Percentiles rank a stretch among this genome's conserved stretches.
These are phyloP conservation scores for Scalesia atractyloides DNA, from an alignment of 129 eudicot species.

Conservation along the genomic window DNA sequence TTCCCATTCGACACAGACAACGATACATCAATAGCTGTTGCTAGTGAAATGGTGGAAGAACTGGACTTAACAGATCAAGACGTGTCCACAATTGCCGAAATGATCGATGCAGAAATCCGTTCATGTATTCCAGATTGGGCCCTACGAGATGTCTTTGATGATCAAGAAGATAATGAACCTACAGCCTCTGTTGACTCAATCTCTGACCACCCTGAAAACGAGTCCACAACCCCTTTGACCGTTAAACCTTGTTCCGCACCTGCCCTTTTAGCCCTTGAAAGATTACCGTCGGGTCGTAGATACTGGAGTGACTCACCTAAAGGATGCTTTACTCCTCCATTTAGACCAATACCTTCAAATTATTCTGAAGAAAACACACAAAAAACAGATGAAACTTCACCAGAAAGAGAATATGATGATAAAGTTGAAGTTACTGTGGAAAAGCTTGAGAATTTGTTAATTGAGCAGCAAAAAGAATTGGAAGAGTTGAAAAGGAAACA, in stretches of 20 bases:
- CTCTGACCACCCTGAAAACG: conserved; percentile 41
- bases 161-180: conserved; percentile 40
- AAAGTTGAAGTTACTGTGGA: conserved; percentile 41
- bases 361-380: conserved; percentile 37
- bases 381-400: conserved; percentile 37
- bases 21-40: conserved; percentile 94
- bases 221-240: conserved; percentile 41
- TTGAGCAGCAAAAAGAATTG: conserved; percentile 71
- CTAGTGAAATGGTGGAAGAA: conserved; percentile 99
- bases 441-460: conserved; percentile 55
- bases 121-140: conserved; percentile 89
- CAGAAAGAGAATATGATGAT: conserved; percentile 36
- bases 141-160: conserved; percentile 48
- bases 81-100: conserved; percentile 70
- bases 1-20: conserved; percentile 88
- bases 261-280: conserved; percentile 51
- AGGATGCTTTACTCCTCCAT: conserved; percentile 67
- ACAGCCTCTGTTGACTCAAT: conserved; percentile 33
- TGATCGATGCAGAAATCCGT: conserved; percentile 86
- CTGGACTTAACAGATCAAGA: conserved; percentile 93
- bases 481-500: conserved; percentile 77
- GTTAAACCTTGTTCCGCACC: conserved; percentile 33
- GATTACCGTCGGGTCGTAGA: conserved; percentile 75
- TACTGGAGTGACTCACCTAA: conserved; percentile 89
- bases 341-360: conserved; percentile 46